These are phyloP conservation scores for Oryza meridionalis DNA, from an alignment of 176 grass and related monocot genomes.

Conservation along the genomic window DNA sequence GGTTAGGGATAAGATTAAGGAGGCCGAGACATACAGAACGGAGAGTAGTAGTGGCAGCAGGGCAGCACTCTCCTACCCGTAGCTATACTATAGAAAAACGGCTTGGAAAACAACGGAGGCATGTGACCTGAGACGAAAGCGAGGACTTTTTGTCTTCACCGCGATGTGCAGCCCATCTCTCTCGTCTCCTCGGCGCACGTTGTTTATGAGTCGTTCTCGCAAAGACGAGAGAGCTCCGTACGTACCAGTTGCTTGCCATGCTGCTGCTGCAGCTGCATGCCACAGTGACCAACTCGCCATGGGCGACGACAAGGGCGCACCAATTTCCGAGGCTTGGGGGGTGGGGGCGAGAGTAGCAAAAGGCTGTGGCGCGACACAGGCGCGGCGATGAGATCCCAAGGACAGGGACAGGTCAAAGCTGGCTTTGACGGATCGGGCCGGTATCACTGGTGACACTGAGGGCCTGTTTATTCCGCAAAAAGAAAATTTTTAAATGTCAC, in stretches of 20 bases:
- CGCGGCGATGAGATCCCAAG: slow-evolving; percentile 17
- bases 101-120: neutral
- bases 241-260: neutral
- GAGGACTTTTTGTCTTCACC: slow-evolving; percentile 36
- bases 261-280: neutral
- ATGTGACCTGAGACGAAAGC: slow-evolving; percentile 7
- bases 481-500: too few relatives aligned
- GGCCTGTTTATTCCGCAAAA: too few relatives aligned
- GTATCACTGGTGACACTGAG: too few relatives aligned
- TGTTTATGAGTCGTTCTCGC: neutral
- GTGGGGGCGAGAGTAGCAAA: neutral
- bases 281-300: too few relatives aligned
- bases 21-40: neutral
- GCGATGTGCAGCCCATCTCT: too few relatives aligned
- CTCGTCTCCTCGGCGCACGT: neutral
- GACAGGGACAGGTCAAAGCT: slow-evolving; percentile 34
- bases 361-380: neutral
- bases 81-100: neutral
- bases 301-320: neutral
- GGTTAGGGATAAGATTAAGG: slow-evolving; percentile 26
- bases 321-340: neutral
- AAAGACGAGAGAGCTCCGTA: neutral
- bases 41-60: neutral
- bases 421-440: slow-evolving; percentile 34
- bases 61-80: too few relatives aligned